Evolutionary conservation across 1,284 basidiomycete species (phyloP).

Genomic region (Naganishia liquefaciens): DNA sequence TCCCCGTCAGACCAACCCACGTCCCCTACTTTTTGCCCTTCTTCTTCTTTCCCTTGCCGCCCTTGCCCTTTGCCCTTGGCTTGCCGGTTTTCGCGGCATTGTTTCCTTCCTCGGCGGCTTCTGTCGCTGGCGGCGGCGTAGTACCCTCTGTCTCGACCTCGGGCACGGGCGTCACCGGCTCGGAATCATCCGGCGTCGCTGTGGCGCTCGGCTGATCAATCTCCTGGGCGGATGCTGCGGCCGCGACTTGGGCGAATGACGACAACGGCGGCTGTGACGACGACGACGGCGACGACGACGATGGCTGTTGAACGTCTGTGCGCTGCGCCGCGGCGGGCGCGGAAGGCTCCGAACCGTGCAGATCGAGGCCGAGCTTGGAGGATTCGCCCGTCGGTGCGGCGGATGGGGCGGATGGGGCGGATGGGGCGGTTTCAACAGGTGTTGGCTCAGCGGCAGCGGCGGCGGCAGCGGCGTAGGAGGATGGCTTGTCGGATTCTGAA

Average conservation of each 20-base stretch:
- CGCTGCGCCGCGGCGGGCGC: not conserved
- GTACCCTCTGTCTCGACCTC: not conserved
- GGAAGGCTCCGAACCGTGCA: not conserved
- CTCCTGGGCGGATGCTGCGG: too few relatives aligned
- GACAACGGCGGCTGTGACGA: too few relatives aligned
- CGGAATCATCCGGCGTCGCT: not conserved
- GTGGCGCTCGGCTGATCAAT: too few relatives aligned
- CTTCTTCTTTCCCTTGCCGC: conserved; percentile 21
- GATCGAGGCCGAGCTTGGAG: conserved; percentile 23
- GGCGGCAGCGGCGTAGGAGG: conserved; percentile 10
- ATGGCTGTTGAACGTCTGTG: not conserved
- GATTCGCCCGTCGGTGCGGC: too few relatives aligned
- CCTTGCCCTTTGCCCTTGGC: conserved; percentile 19
- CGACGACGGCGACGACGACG: too few relatives aligned
- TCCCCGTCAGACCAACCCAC: too few relatives aligned
- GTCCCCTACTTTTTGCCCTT: not conserved
- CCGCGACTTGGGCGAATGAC: not conserved
- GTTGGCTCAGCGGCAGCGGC: not conserved
- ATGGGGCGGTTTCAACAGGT: not conserved
- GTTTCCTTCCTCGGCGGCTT: conserved; percentile 2
- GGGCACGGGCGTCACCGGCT: not conserved
- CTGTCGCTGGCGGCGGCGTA: conserved; percentile 12
- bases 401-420: too few relatives aligned
- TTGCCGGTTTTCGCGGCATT: conserved; percentile 1
- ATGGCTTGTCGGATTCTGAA: not conserved